Conservation (phyloP, 2,329 filamentous ascomycete genomes). For the Mariannaea sp. region DNA sequence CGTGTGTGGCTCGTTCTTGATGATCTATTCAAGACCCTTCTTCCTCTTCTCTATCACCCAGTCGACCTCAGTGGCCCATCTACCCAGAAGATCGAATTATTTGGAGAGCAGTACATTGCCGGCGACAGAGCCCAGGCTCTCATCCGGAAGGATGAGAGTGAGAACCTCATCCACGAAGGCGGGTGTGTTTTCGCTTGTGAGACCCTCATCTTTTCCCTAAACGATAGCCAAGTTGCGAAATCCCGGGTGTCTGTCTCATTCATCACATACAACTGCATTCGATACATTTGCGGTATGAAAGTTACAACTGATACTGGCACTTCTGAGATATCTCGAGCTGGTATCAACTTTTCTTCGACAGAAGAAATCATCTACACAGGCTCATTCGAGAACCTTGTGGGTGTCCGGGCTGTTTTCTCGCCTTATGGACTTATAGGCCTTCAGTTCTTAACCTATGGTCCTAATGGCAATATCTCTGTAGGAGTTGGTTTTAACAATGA, state of each 20-base stretch:
- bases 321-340: neutral
- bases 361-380: neutral
- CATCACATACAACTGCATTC: neutral
- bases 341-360: neutral
- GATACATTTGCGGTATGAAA: neutral
- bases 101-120: too few relatives aligned
- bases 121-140: too few relatives aligned
- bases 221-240: too few relatives aligned
- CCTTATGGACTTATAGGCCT: neutral
- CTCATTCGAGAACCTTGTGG: neutral
- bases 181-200: too few relatives aligned
- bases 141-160: too few relatives aligned
- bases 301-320: neutral
- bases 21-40: neutral
- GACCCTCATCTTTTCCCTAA: too few relatives aligned
- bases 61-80: neutral
- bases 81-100: neutral
- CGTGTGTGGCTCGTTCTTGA: neutral
- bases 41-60: neutral
- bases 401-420: neutral
- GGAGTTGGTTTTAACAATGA: neutral
- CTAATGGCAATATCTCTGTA: neutral
- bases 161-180: too few relatives aligned
- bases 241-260: neutral
- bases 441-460: neutral